These are phyloP conservation scores for Xylariaceae sp. DNA, from an alignment of 2,329 filamentous ascomycete genomes.

Conservation along the genomic window DNA sequence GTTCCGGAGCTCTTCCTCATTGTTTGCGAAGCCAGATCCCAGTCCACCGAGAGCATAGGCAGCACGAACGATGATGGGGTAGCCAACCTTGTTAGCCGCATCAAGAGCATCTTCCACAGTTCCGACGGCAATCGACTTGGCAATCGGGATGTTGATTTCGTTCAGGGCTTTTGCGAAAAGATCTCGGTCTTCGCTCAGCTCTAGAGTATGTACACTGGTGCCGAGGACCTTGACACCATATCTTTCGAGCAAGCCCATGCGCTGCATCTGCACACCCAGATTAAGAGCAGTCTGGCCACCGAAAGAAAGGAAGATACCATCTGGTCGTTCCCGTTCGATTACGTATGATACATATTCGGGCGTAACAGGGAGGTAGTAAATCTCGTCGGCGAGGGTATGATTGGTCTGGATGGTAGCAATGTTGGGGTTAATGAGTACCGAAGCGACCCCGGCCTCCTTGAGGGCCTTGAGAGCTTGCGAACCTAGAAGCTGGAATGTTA, in stretches of 20 bases:
- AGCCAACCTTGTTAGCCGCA: constrained; percentile 81
- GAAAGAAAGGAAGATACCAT: constrained; percentile 96
- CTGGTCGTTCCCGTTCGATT: constrained; percentile 90
- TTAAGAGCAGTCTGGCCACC: constrained; percentile 97
- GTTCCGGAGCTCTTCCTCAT: constrained; percentile 88
- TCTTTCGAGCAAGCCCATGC: constrained; percentile 89
- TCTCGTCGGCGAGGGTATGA: constrained; percentile 90
- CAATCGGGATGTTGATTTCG: constrained; percentile 96
- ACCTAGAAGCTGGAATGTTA: constrained; percentile 46
- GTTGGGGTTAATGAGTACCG: constrained; percentile 94
- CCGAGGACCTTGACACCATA: constrained; percentile 94
- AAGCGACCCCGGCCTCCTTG: constrained; percentile 87
- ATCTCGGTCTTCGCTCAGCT: constrained; percentile 93
- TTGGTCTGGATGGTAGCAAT: constrained; percentile 98
- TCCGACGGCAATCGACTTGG: constrained; percentile 86
- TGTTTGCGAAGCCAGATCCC: constrained; percentile 92
- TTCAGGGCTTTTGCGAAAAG: constrained; percentile 92
- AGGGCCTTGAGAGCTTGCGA: constrained; percentile 95
- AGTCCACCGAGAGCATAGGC: constrained; percentile 95
- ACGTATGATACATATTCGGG: constrained; percentile 97
- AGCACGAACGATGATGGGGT: constrained; percentile 96
- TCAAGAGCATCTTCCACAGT: constrained; percentile 89
- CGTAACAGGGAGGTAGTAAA: constrained; percentile 97
- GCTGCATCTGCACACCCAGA: constrained; percentile 94
- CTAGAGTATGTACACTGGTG: constrained; percentile 88